Evolutionary conservation across 495 filamentous ascomycete genomes (phyloP), one percentile per base, ranked within the genome.

Genomic region (Penicillium lividum): DNA sequence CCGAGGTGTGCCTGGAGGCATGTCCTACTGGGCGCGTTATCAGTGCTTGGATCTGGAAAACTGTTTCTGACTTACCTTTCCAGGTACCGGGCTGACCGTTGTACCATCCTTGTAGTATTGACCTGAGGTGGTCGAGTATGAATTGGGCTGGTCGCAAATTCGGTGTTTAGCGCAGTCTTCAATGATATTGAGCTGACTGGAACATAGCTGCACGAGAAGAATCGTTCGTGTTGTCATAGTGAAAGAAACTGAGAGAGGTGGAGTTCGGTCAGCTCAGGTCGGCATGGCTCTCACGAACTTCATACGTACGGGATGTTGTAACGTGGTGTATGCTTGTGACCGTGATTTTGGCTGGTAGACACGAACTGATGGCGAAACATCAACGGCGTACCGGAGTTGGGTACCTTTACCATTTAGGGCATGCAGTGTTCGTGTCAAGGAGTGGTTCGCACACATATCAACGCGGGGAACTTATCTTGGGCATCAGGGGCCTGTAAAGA

Each of bases 41-140:
- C n/a, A 31, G 47, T 50, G 29, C 3, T 2, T 31, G 15, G 27
- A 50, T 33, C 15, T 1, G 31, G 47, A 10, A 50, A 50, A 50
- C 6, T 13, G n/a, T 4, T 50, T 50, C 47, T 50, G 27, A 50
- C 47, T 50, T 4, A 50, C 47, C 25, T 50, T 29, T 50, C 47
- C 15, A 29, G 47, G 28, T 50, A 50, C 15, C 28, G 28, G 47
- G 47, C 47, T 50, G 47, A 50, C 15, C 0, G 47, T 16, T 18
- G 27, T 3, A 31, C 28, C 27, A 50, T 16, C 47, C 28, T 13
- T 50, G 27, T 22, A 22, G 22, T 22, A 22, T 22, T 22, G 22
- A 50, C 47, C 47, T 33, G 29, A 31, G 47, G 47, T 16, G 47
- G 28, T 50, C n/a, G 29, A 45, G 5, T 43, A 48, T 50, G 28